Evolutionary conservation across 1,284 basidiomycete species (phyloP), one percentile per base, ranked within the genome.

Genomic region (Trichosporon ovoides): DNA sequence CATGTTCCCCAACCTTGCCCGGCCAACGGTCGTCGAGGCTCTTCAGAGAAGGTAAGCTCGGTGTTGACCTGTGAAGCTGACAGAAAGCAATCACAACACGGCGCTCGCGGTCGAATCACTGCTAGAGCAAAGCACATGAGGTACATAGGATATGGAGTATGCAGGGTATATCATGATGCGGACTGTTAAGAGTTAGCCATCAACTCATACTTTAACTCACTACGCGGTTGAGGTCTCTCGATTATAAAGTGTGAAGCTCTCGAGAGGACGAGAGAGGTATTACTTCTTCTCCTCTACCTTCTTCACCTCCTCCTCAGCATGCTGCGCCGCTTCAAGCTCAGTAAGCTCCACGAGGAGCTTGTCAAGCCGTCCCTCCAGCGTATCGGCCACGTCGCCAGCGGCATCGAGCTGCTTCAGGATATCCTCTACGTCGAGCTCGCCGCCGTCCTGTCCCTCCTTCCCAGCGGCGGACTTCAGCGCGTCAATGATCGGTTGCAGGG

Each of bases 101-200:
- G 88, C 90, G 78, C 82, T 79, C 38, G 89, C 90, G 7, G 88
- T 90, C 22, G 89, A 91, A 71, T 85, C 84, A n/a, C 79, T 92
- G 51, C 65, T 79, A 11, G 66, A 72, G 51, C 69, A 74, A 54
- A 62, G 62, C 50, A 61, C 59, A 34, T 72, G 54, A 28, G 52
- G 54, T 60, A 57, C 43, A 56, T 40, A 43, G 46, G 52, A 52
- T 56, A 54, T 57, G 34, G 48, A 28, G 48, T n/a, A 51, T 59
- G 55, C 46, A 24, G 52, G 59, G 59, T 56, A 52, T 53, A 33
- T 9, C 5, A 18, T n/a, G n/a, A n/a, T n/a, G n/a, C n/a, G n/a
- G n/a, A n/a, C n/a, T n/a, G n/a, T n/a, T n/a, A n/a, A n/a, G n/a
- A n/a, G n/a, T n/a, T 38, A n/a, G n/a, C n/a, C n/a, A n/a, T n/a